Conservation (phyloP, 306 rosid genomes). For the Prosopis cineraria region DNA sequence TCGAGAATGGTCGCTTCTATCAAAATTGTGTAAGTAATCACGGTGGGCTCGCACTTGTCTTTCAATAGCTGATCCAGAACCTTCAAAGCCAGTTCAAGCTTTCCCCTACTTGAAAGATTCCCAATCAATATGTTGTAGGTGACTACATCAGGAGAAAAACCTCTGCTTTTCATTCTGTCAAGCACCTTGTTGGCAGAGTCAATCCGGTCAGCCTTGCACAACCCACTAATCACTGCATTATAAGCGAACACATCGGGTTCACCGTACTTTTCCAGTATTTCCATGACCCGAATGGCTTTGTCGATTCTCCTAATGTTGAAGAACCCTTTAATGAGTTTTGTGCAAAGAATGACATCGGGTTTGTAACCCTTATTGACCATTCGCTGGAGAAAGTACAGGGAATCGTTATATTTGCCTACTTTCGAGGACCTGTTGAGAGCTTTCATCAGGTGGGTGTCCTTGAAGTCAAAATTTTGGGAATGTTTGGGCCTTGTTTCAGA, state of each 20-base stretch:
- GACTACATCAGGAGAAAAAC: conserved; percentile 71
- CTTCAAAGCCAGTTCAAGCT: conserved; percentile 56
- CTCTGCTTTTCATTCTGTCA: conserved; percentile 70
- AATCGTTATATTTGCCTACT: conserved; percentile 63
- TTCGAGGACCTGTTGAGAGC: conserved; percentile 64
- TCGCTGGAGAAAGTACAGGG: conserved; percentile 71
- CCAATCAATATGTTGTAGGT: conserved; percentile 88
- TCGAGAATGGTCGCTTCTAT: conserved; percentile 76
- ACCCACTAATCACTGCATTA: conserved; percentile 76
- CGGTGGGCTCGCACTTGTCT: conserved; percentile 72
- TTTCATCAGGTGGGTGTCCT: conserved; percentile 62
- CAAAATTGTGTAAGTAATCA: conserved; percentile 80
- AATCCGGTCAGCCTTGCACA: conserved; percentile 61
- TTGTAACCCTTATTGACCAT: conserved; percentile 65
- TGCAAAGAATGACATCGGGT: conserved; percentile 74
- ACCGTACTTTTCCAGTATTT: conserved; percentile 72
- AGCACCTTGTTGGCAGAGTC: conserved; percentile 64
- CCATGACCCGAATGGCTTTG: conserved; percentile 70
- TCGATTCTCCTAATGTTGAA: conserved; percentile 57
- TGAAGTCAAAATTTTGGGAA: conserved; percentile 37
- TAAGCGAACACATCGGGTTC: conserved; percentile 81
- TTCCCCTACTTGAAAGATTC: conserved; percentile 67
- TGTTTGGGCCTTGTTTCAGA: conserved; percentile 41
- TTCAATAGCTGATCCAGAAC: conserved; percentile 66
- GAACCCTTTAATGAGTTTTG: conserved; percentile 78